Evolutionary conservation across 257 asterid species (phyloP).

Genomic region (Solanum piurae): DNA sequence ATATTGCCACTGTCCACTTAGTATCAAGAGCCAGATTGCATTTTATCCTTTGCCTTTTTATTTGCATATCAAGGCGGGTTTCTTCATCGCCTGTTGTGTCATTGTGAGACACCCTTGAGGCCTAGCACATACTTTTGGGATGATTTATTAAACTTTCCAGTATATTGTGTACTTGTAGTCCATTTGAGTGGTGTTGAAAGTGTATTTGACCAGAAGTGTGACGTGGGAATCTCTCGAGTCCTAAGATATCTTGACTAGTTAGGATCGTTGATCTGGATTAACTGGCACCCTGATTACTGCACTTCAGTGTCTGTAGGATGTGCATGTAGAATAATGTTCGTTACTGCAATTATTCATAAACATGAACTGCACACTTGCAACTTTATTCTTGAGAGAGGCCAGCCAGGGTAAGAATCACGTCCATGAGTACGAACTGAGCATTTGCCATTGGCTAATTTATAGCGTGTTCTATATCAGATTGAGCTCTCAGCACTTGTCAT

Average conservation of each 20-base stretch:
- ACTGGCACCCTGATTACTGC: background rate
- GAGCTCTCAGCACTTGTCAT: background rate
- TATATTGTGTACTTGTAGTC: background rate
- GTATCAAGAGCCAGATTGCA: background rate
- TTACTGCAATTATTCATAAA: background rate
- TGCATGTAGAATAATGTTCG: background rate
- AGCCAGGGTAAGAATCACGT: background rate
- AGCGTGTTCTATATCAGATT: background rate
- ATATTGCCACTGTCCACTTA: background rate
- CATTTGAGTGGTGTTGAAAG: background rate
- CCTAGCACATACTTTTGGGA: background rate
- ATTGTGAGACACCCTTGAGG: background rate
- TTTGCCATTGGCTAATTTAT: background rate
- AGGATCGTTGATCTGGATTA: background rate
- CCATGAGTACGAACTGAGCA: background rate
- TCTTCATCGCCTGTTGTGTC: background rate
- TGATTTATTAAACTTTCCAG: background rate
- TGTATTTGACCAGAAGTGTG: background rate
- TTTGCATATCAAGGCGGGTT: background rate
- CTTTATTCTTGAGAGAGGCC: background rate
- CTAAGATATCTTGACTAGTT: background rate
- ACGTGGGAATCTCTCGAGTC: background rate
- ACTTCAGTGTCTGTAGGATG: background rate
- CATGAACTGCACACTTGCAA: background rate
- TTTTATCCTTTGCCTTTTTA: background rate